Conservation (phyloP, 129 eudicot species). For the Pittosporum tobira region DNA sequence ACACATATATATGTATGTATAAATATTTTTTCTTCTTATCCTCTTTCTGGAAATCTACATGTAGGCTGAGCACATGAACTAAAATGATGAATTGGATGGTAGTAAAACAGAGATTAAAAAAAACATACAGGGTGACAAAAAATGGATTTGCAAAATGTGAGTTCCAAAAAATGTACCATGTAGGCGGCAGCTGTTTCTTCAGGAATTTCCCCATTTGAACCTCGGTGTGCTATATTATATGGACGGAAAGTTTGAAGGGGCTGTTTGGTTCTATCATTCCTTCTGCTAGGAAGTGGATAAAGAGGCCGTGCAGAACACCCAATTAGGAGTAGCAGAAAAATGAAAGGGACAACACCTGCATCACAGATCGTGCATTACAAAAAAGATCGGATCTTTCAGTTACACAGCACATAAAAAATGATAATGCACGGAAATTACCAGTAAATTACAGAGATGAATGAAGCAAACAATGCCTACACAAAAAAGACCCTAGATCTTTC, state of each 20-base stretch:
- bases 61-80: neutral
- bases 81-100: neutral
- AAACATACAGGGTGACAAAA: neutral
- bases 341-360: slow-evolving; percentile 44
- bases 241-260: slow-evolving; percentile 92
- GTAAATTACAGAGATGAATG: neutral
- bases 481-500: neutral
- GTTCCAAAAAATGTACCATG: slow-evolving; percentile 38
- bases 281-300: slow-evolving; percentile 77
- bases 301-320: slow-evolving; percentile 62
- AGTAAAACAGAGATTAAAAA: neutral
- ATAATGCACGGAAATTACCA: slow-evolving; percentile 5
- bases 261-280: slow-evolving; percentile 35
- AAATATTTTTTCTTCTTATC: neutral
- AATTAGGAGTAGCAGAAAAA: slow-evolving; percentile 53
- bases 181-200: slow-evolving; percentile 85
- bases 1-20: too few relatives aligned
- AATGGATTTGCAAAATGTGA: neutral
- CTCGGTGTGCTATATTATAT: slow-evolving; percentile 86
- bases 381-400: neutral
- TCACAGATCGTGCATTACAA: neutral
- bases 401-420: neutral
- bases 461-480: neutral
- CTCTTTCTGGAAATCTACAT: neutral
- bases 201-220: slow-evolving; percentile 94